Base-by-base conservation (phyloP, 306 rosid species). In the Abrus precatorius region DNA sequence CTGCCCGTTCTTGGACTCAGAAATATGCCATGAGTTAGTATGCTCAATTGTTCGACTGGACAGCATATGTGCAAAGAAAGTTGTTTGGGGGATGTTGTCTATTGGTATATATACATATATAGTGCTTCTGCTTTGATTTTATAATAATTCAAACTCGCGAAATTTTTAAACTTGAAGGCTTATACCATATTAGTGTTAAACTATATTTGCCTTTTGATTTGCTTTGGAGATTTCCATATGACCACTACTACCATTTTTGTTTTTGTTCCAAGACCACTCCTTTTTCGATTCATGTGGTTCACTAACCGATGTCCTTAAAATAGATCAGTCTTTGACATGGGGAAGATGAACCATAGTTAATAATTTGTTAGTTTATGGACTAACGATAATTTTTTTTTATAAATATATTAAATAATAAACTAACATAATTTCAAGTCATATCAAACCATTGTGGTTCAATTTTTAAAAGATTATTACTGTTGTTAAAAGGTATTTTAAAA, bases 1-100 rank as follows among this genome's bases (percentile, higher is more conserved):
- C 89, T 9, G 91, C 91, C 33, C 89, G 91, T 47, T 83, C 88
- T 27, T 88, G 89, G 91, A 88, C 91, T 50, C 89, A 88, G 85
- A 88, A 88, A 83, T 82, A 82, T 48, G 90, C 90, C 32, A 86
- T 86, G 89, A 78, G 79, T 59, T 85, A 75, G 59, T 66, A 11
- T 74, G 73, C 50, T 80, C 63, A 28, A 28, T 77, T 63, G 28
- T 63, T 70, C 27, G 53, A 50, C n/a, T 59, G 29, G 74, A 38
- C 34, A 0, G n/a, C 2, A 11, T 47, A 12, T 79, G 69, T 33
- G 78, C 72, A 72, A 78, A 66, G 55, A 11, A 27, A 34, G 77
- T 69, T 34, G 34, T 47, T 27, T 10, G 59, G 32, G 47, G 13
- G 8, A 20, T 20, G 20, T 20, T 67, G 33, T 82, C 12, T 48